A percentile compares a stretch with the other conserved stretches of the same genome.
Conservation (phyloP, 1,139 yeast species). For the Yamadazyma aaseri region DNA sequence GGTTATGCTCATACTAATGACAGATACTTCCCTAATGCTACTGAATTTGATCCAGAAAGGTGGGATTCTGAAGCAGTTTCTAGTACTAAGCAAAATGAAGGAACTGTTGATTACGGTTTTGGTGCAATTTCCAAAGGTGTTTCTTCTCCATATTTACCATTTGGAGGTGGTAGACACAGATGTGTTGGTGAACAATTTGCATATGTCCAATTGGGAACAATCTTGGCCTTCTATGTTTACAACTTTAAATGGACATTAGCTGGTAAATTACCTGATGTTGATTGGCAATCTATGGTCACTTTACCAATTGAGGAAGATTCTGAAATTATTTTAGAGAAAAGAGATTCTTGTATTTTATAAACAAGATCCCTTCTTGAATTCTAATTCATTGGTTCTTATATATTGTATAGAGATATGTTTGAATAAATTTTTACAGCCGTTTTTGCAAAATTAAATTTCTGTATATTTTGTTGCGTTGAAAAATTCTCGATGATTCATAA, state of each 20-base stretch:
- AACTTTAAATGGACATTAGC: constrained; percentile 75
- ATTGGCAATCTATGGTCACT: constrained; percentile 91
- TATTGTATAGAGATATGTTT: neutral
- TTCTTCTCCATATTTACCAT: constrained; percentile 91
- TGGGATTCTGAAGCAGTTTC: constrained; percentile 55
- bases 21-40: constrained; percentile 73
- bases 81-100: constrained; percentile 41
- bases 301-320: constrained; percentile 79
- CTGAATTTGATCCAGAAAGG: constrained; percentile 76
- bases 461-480: too few relatives aligned
- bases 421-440: neutral
- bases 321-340: constrained; percentile 70
- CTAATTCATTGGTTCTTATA: neutral
- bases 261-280: constrained; percentile 71
- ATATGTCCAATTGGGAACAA: constrained; percentile 85
- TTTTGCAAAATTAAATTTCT: too few relatives aligned
- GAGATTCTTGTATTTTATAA: constrained; percentile 35
- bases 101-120: constrained; percentile 86
- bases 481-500: too few relatives aligned
- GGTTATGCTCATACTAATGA: constrained; percentile 84
- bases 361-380: neutral
- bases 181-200: constrained; percentile 99
- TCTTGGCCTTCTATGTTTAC: constrained; percentile 73
- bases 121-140: constrained; percentile 97
- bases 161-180: constrained; percentile 99